Percentiles rank a stretch among this genome's conserved stretches.
These are phyloP conservation scores for Polymyxa betae DNA, from an alignment of 208 protist species.

Conservation along the genomic window DNA sequence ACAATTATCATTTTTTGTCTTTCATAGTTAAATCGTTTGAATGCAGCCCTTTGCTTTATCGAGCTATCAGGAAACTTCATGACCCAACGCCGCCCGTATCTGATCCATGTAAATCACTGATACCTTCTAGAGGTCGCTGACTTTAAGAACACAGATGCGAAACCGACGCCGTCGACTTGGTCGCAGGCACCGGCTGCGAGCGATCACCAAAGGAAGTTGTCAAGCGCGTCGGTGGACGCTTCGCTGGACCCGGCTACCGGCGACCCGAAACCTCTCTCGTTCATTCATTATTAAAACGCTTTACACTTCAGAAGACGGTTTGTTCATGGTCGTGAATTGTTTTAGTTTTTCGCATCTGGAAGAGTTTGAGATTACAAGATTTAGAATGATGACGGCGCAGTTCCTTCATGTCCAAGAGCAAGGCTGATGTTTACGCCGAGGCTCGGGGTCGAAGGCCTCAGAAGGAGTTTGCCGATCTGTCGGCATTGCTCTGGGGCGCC, in stretches of 20 bases:
- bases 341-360: too few relatives aligned
- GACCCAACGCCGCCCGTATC: background rate
- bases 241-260: conserved; percentile 23
- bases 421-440: too few relatives aligned
- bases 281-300: background rate
- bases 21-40: background rate
- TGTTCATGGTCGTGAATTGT: too few relatives aligned
- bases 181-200: background rate
- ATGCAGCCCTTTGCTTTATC: conserved; percentile 26
- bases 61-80: background rate
- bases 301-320: too few relatives aligned
- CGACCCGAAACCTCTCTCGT: conserved; percentile 10
- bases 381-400: too few relatives aligned
- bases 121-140: background rate
- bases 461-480: too few relatives aligned
- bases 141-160: background rate
- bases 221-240: background rate
- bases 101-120: background rate
- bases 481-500: too few relatives aligned
- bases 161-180: background rate
- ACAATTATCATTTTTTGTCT: background rate
- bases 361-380: too few relatives aligned
- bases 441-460: too few relatives aligned
- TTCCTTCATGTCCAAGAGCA: too few relatives aligned
- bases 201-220: background rate